A percentile compares a stretch with the other conserved stretches of the same genome.
phyloP scores from a whole-genome alignment of 2,329 filamentous ascomycete species.

The Neocatenulostroma microsporum region DNA sequence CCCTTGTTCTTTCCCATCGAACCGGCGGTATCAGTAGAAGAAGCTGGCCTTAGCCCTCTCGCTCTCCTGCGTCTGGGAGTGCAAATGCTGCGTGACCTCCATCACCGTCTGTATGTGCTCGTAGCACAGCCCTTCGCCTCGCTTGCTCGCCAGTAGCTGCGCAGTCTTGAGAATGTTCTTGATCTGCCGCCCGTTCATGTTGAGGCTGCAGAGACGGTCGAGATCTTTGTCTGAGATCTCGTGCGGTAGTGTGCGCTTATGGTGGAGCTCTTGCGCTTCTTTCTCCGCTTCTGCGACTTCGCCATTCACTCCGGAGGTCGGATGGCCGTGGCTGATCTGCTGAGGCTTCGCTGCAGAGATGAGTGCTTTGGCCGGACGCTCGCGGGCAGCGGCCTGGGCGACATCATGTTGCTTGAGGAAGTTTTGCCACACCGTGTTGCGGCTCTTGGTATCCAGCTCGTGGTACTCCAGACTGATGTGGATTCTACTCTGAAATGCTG shows the following conservation, averaged over 20 bases:
- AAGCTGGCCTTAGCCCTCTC: constrained; percentile 10
- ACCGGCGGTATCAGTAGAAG: constrained; percentile 3
- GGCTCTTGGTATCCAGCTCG: constrained; percentile 34
- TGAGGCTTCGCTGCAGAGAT: constrained; percentile 15
- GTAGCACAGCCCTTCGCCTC: constrained; percentile 19
- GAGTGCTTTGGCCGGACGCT: constrained; percentile 14
- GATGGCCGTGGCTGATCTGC: neutral
- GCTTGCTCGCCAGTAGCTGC: constrained; percentile 25
- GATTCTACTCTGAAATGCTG: constrained; percentile 41
- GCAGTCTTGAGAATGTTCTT: constrained; percentile 38
- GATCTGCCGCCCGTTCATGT: constrained; percentile 37
- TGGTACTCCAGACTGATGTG: constrained; percentile 34
- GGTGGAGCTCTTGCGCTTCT: constrained; percentile 10
- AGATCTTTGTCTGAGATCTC: constrained; percentile 26
- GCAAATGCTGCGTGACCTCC: constrained; percentile 27
- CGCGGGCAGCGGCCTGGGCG: constrained; percentile 17
- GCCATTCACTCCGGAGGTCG: neutral
- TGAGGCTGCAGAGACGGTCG: constrained; percentile 22
- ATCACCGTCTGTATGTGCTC: constrained; percentile 30
- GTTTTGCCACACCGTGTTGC: constrained; percentile 39
- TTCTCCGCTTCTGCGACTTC: constrained; percentile 3
- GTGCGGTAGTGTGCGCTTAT: constrained; percentile 21
- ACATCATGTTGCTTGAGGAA: constrained; percentile 32
- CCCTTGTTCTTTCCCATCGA: neutral
- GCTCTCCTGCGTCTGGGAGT: constrained; percentile 20